Base-by-base conservation (phyloP, 495 filamentous ascomycete genomes). In the Penicillium tannophilum region DNA sequence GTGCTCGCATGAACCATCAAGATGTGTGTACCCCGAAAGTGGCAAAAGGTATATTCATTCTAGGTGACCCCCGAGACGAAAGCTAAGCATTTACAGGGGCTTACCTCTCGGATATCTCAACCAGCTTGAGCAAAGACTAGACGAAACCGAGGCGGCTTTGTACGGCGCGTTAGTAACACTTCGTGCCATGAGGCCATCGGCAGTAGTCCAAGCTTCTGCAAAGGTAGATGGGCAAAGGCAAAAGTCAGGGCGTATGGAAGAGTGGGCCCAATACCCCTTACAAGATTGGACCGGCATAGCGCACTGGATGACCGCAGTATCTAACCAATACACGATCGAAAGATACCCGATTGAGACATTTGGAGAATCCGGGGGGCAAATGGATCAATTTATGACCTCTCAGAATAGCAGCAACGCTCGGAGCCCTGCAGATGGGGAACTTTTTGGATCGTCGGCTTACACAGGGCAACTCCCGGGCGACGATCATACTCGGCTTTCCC, bases 11-110 rank as follows among this genome's bases (percentile, higher is more conserved):
- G 64, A 68, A 28, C 67, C 65, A 24, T 68, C 64, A 1, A 66
- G 62, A 63, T 72, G 69, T 50, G 56, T 52, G 14, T 72, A 72
- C 44, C 69, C 64, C 1, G 69, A 70, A 51, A 70, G 60, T 57
- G 69, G 67, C 36, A 72, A 70, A 42, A 64, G 69, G 69, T 35
- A 45, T 6, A 14, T 31, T 30, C 17, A 26, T 23, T 23, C 24
- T 16, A 14, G 12, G 16, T 14, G 46, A 30, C 17, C 16, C 11
- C 23, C 10, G 42, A 23, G 42, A 23, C 42, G 42, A 20, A 52
- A 52, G 7, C 17, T 28, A 36, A 52, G 17, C 36, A 17, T 20
- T 52, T 20, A 4, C 24, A 72, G 69, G 45, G 69, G 69, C 7
- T 24, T 72, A 9, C 69, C 69, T 3, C 54, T 68, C 6, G 69